phyloP scores from a whole-genome alignment of 78 protist species.

The Trichosphaerium sp. region DNA sequence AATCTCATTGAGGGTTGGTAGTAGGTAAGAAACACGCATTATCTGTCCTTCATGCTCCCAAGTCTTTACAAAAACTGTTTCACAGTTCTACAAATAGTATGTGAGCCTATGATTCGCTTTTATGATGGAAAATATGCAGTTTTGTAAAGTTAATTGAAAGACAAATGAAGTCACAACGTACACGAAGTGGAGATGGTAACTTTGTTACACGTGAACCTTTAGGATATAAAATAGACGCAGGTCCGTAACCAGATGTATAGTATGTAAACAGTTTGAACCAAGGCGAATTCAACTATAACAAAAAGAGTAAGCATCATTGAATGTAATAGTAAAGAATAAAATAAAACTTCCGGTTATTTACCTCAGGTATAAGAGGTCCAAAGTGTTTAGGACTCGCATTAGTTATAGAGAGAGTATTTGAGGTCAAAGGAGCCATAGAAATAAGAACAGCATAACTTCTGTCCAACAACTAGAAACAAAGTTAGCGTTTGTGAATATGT shows the following conservation, averaged over 20 bases:
- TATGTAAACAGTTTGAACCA: constrained; percentile 72
- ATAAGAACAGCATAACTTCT: constrained; percentile 60
- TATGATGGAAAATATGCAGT: not conserved
- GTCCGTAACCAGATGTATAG: constrained; percentile 46
- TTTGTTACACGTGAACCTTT: constrained; percentile 45
- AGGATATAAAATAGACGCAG: constrained; percentile 32
- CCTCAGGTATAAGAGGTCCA: constrained; percentile 63
- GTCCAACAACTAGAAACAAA: constrained; percentile 20
- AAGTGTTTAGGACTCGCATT: constrained; percentile 7
- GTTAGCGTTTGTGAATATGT: too few species aligned
- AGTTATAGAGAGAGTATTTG: constrained; percentile 2
- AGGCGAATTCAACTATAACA: constrained; percentile 2
- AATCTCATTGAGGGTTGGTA: constrained; percentile 29
- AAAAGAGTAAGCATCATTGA: not conserved
- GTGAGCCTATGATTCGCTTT: not conserved
- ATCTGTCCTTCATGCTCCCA: constrained; percentile 40
- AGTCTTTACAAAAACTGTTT: not conserved
- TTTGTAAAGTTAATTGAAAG: not conserved
- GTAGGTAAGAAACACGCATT: constrained; percentile 5
- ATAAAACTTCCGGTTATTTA: not conserved
- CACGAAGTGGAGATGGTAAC: constrained; percentile 31
- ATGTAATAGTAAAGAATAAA: not conserved
- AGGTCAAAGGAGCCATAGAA: constrained; percentile 71
- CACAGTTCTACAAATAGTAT: not conserved
- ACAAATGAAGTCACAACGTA: too few species aligned